Evolutionary conservation across 2,329 filamentous ascomycete species (phyloP).

Genomic region (Penicillium sp.): DNA sequence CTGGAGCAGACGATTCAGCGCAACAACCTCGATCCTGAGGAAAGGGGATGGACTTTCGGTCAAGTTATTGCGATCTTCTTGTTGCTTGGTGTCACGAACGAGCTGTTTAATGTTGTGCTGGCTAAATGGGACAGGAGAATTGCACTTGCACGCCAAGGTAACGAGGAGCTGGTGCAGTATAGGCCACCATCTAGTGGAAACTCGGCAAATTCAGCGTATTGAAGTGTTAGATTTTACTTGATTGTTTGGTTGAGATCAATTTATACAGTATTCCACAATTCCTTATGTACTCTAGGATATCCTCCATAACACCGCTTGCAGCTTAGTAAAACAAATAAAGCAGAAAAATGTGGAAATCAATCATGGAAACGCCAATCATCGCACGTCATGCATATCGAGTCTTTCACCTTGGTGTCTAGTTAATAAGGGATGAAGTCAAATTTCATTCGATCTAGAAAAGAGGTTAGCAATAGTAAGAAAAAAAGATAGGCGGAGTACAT

Average conservation of each 20-base stretch:
- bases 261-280: background rate
- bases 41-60: conserved; percentile 16
- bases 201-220: conserved; percentile 2
- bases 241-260: background rate
- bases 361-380: conserved; percentile 15
- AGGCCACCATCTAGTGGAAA: conserved; percentile 2
- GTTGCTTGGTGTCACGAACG: conserved; percentile 16
- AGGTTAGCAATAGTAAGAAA: conserved; percentile 5
- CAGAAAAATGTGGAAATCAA: conserved; percentile 1
- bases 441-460: conserved; percentile 30
- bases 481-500: conserved; percentile 5
- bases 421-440: conserved; percentile 32
- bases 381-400: conserved; percentile 13
- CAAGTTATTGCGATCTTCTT: conserved; percentile 19
- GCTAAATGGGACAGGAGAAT: conserved; percentile 15
- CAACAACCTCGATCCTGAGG: conserved; percentile 11
- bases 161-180: conserved; percentile 6
- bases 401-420: conserved; percentile 9
- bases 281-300: background rate
- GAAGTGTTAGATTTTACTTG: background rate
- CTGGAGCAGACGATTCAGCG: conserved; percentile 18
- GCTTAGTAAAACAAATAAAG: background rate
- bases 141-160: background rate
- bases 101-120: conserved; percentile 16
- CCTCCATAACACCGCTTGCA: background rate